phyloP scores from a whole-genome alignment of 1,284 basidiomycete species.

The Sanghuangporus baumii region DNA sequence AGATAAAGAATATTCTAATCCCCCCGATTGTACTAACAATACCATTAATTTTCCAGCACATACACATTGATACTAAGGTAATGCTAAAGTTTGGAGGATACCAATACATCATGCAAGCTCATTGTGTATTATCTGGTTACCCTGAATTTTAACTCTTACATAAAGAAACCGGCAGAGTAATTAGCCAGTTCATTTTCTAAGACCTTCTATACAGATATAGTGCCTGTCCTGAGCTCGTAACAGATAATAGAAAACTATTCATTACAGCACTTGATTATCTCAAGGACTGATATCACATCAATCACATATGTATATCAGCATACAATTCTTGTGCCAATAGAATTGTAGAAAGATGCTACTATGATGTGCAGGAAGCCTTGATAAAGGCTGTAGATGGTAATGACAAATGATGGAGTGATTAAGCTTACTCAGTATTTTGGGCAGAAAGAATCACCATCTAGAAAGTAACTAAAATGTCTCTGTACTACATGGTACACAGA shows the following conservation, averaged over 20 bases:
- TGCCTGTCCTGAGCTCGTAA: conserved; percentile 23
- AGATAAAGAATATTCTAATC: conserved; percentile 24
- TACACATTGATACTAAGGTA: conserved; percentile 30
- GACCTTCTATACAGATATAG: conserved; percentile 24
- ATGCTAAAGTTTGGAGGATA: conserved; percentile 25
- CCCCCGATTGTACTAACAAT: background rate
- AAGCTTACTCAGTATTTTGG: conserved; percentile 18
- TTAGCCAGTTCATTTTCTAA: conserved; percentile 26
- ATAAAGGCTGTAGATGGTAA: conserved; percentile 27
- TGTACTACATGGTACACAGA: conserved; percentile 21
- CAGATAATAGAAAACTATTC: conserved; percentile 28
- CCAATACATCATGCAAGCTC: conserved; percentile 24
- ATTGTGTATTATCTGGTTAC: conserved; percentile 22
- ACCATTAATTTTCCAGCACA: conserved; percentile 26
- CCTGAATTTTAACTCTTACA: conserved; percentile 22
- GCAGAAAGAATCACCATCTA: background rate
- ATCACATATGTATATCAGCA: background rate
- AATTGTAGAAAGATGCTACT: conserved; percentile 32
- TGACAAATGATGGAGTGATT: background rate
- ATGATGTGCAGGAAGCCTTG: conserved; percentile 30
- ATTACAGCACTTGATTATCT: background rate
- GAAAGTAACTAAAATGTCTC: conserved; percentile 20
- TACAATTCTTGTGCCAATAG: conserved; percentile 43
- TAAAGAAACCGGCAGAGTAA: conserved; percentile 17
- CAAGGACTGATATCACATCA: background rate